Percentiles rank a stretch among this genome's conserved stretches.
These are phyloP conservation scores for Mucor racemosus DNA, from an alignment of 371 early-diverging fungal species.

Conservation along the genomic window DNA sequence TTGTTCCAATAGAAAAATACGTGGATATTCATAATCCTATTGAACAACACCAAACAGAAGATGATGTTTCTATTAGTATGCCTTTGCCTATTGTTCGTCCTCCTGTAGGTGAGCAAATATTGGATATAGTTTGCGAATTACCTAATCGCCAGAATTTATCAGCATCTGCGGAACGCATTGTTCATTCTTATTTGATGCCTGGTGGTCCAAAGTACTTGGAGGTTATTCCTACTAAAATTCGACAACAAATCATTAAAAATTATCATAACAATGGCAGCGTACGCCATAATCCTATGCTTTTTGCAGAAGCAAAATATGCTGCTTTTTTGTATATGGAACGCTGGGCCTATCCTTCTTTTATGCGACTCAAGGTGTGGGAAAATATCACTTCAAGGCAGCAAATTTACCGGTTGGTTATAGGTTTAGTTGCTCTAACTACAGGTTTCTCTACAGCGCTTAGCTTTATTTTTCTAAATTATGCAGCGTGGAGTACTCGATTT, in stretches of 20 bases:
- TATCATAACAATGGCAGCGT: conserved; percentile 38
- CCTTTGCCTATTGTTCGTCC: background rate
- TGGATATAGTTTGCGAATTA: background rate
- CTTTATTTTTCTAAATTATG: conserved; percentile 62
- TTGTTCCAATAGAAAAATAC: background rate
- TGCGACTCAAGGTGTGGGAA: conserved; percentile 63
- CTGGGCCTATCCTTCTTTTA: conserved; percentile 64
- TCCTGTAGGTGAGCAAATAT: background rate
- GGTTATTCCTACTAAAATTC: conserved; percentile 41
- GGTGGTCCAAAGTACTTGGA: conserved; percentile 57
- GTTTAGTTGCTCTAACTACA: conserved; percentile 54
- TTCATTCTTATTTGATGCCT: conserved; percentile 58
- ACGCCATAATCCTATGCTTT: conserved; percentile 59
- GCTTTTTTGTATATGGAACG: conserved; percentile 62
- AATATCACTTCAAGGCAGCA: conserved; percentile 63
- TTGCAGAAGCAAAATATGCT: conserved; percentile 62
- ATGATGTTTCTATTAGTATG: conserved; percentile 6
- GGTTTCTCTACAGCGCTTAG: conserved; percentile 59
- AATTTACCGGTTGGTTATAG: conserved; percentile 55
- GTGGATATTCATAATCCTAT: background rate
- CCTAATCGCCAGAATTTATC: conserved; percentile 58
- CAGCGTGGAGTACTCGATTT: conserved; percentile 53
- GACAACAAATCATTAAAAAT: conserved; percentile 32
- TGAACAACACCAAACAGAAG: background rate
- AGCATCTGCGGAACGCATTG: conserved; percentile 62